phyloP scores from a whole-genome alignment of 1,284 basidiomycete genomes.

The Sphaerobolus stellatus region DNA sequence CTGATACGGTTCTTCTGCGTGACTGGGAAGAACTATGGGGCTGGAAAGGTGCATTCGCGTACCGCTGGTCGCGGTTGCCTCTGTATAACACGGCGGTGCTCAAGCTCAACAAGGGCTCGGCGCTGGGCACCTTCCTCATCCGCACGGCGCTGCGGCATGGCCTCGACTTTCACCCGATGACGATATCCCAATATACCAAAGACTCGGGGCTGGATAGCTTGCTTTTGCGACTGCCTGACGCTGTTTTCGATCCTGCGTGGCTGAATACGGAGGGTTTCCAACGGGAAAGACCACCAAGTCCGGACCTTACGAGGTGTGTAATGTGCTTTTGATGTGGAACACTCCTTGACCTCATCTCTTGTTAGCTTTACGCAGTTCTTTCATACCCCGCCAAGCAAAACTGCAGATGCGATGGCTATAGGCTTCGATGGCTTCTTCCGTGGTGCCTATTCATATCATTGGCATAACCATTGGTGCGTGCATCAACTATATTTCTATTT shows the following conservation, averaged over 20 bases:
- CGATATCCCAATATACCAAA: slow-evolving; percentile 58
- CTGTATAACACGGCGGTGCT: slow-evolving; percentile 72
- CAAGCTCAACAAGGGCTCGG: slow-evolving; percentile 61
- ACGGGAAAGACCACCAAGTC: slow-evolving; percentile 63
- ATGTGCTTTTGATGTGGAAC: neutral
- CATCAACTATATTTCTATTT: neutral
- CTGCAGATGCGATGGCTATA: slow-evolving; percentile 52
- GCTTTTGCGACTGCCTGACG: slow-evolving; percentile 63
- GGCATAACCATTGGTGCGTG: slow-evolving; percentile 52
- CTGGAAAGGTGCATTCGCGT: slow-evolving; percentile 68
- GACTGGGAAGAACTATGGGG: slow-evolving; percentile 77
- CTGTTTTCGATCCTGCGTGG: slow-evolving; percentile 70
- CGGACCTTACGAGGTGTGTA: slow-evolving; percentile 57
- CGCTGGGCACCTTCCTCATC: slow-evolving; percentile 65
- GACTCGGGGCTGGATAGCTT: slow-evolving; percentile 61
- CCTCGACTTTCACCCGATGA: slow-evolving; percentile 71
- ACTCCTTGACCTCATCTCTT: slow-evolving; percentile 15
- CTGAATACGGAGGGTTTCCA: slow-evolving; percentile 65
- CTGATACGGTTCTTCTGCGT: slow-evolving; percentile 67
- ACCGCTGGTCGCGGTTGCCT: slow-evolving; percentile 63
- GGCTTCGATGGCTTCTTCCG: slow-evolving; percentile 71
- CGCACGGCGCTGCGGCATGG: slow-evolving; percentile 65
- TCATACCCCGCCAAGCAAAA: slow-evolving; percentile 51
- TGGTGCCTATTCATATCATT: slow-evolving; percentile 71
- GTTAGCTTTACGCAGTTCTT: slow-evolving; percentile 61